These are phyloP conservation scores for Rhodotorula babjevae DNA, from an alignment of 768 basidiomycete species.

Conservation along the genomic window DNA sequence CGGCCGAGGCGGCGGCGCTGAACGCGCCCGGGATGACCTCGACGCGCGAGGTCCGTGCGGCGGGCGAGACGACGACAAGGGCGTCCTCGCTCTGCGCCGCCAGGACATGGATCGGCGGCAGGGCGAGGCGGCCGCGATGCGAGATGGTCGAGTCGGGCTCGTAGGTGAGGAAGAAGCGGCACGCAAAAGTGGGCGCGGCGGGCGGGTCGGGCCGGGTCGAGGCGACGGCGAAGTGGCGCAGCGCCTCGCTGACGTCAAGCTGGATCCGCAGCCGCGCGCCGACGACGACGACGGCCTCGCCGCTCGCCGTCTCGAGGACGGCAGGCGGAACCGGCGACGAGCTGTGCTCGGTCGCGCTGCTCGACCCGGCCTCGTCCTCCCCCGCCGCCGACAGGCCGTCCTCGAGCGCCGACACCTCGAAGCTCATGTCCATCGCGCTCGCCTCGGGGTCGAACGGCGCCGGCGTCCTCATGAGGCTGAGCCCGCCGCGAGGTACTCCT, in stretches of 20 bases:
- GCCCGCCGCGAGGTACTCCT: not conserved
- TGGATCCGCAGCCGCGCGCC: not conserved
- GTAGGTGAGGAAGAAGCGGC: not conserved
- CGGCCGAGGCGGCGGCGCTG: not conserved
- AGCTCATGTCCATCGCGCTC: slow-evolving; percentile 32
- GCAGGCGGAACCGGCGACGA: not conserved
- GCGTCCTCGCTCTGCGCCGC: not conserved
- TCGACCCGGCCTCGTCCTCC: not conserved
- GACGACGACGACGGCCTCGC: not conserved
- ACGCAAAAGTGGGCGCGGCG: not conserved
- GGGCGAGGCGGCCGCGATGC: not conserved
- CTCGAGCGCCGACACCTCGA: slow-evolving; percentile 6
- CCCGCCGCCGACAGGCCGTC: too few relatives aligned
- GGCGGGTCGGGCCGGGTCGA: not conserved
- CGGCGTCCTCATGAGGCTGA: slow-evolving; percentile 11
- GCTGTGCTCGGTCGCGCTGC: not conserved
- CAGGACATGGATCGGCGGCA: slow-evolving; percentile 6
- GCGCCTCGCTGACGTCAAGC: not conserved
- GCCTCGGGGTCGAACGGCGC: slow-evolving; percentile 33
- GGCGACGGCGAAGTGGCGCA: not conserved
- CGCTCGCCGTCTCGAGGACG: not conserved
- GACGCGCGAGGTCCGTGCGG: not conserved
- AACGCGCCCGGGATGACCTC: not conserved
- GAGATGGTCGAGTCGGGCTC: not conserved
- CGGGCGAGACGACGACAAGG: not conserved